Evolutionary conservation across 805 yeast genomes (phyloP).

Genomic region (Candida anglica): DNA sequence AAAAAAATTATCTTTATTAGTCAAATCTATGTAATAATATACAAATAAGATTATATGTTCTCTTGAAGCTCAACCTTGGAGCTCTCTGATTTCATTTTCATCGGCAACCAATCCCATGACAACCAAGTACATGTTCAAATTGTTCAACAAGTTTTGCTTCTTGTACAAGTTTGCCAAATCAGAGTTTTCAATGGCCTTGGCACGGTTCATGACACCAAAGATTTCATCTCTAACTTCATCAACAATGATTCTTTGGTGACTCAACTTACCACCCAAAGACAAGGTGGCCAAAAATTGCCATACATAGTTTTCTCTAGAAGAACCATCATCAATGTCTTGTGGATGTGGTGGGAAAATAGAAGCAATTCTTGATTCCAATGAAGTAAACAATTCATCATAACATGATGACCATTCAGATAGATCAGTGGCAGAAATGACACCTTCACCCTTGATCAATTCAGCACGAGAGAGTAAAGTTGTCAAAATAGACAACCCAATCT

Average conservation of each 20-base stretch:
- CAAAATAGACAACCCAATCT: slow-evolving; percentile 79
- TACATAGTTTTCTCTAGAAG: slow-evolving; percentile 56
- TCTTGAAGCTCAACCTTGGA: no score
- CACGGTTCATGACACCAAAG: slow-evolving; percentile 78
- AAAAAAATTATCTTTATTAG: background rate
- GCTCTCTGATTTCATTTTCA: slow-evolving; percentile 81
- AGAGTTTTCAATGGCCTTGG: slow-evolving; percentile 57
- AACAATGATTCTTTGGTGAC: slow-evolving; percentile 84
- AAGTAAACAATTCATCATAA: slow-evolving; percentile 77
- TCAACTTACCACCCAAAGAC: slow-evolving; percentile 84
- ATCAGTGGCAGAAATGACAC: slow-evolving; percentile 50
- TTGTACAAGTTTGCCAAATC: slow-evolving; percentile 41
- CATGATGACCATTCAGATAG: slow-evolving; percentile 70
- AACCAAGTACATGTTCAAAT: slow-evolving; percentile 86
- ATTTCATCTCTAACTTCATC: slow-evolving; percentile 93
- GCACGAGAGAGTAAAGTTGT: slow-evolving; percentile 91
- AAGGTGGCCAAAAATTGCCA: slow-evolving; percentile 97
- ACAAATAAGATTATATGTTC: slow-evolving; percentile 1
- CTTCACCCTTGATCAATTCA: slow-evolving; percentile 86
- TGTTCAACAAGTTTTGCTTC: slow-evolving; percentile 61
- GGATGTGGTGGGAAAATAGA: slow-evolving; percentile 76
- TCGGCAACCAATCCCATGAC: slow-evolving; percentile 96
- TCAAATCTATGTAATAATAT: no score
- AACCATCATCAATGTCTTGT: slow-evolving; percentile 53
- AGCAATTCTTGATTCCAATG: slow-evolving; percentile 72